Evolutionary conservation across 139 green algal species (phyloP), one percentile per base, ranked within the genome.

Genomic region (Picochlorum sp.): DNA sequence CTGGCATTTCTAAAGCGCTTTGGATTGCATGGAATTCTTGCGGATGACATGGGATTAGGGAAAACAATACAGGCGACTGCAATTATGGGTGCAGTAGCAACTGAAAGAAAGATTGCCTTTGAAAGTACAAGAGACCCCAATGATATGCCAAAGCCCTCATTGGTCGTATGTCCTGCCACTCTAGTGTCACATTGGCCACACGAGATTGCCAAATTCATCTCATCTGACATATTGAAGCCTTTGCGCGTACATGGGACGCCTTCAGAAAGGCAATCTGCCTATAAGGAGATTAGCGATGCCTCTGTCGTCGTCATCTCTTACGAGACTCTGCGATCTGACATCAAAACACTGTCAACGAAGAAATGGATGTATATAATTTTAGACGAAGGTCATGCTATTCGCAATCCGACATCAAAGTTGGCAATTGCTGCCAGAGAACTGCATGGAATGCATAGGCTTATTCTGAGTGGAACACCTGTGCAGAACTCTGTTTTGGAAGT

Each of bases 321-420:
- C 68, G 92, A 98, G 57, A 63, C 77, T 10, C 65, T 97, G 61
- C 77, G 89, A 4, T 60, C 77, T 7, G 93, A 99, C 47, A 69
- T 87, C 9, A 82, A 90, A 4, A 92, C 84, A 84, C 66, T 89
- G 18, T 28, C 61, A 2, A 37, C 14, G 4, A 34, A 62, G 55
- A 30, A 61, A 14, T 99, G 87, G 87, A 50, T 84, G 16, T 99
- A 98, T 76, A 87, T 74, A 52, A 75, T 97, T 18, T 81, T 97
- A 70, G 94, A 99, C 62, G 94, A 99, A 78, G 94, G 94, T 1
- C 94, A 99, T 75, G 73, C 92, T 30, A 95, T 99, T 61, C 83
- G 88, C 71, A 96, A 88, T 80, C 76, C 86, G 8, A 88, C 90
- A 66, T 78, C 78, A 20, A 81, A 84, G 49, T 58, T 92, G 13